These are phyloP conservation scores for Colletotrichum theobromicola DNA, from an alignment of 2,329 filamentous ascomycete species.

Conservation along the genomic window DNA sequence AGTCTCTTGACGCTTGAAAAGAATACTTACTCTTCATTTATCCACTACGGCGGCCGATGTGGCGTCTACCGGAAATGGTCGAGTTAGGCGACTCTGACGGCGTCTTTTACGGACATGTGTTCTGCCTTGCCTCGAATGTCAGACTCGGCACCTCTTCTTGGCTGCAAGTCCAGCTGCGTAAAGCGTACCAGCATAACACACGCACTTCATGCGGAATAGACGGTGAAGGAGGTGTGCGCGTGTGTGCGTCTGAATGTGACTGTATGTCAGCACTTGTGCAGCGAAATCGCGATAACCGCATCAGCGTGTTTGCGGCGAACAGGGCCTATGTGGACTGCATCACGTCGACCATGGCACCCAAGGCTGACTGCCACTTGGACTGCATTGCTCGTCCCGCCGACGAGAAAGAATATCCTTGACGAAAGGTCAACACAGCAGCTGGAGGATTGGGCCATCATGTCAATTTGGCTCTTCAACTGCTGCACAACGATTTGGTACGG, in stretches of 20 bases:
- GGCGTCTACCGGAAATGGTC: background rate
- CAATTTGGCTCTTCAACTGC: background rate
- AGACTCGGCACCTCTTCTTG: background rate
- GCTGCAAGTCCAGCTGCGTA: background rate
- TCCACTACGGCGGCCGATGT: background rate
- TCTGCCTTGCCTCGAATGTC: background rate
- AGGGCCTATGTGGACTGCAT: constrained; percentile 15
- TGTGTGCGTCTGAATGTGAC: constrained; percentile 10
- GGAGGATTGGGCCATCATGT: background rate
- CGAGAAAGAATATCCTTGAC: background rate
- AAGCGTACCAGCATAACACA: background rate
- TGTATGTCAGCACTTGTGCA: constrained; percentile 21
- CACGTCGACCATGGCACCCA: background rate
- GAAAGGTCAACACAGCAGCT: background rate
- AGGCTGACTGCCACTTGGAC: background rate
- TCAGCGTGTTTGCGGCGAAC: background rate
- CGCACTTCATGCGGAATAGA: constrained; percentile 1
- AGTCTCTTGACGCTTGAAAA: too few relatives aligned
- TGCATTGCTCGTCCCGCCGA: background rate
- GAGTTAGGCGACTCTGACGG: background rate
- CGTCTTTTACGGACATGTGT: background rate
- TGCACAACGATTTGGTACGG: background rate
- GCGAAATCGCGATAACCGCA: constrained; percentile 15
- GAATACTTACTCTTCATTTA: background rate
- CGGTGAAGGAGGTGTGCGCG: constrained; percentile 7